These are phyloP conservation scores for Elongisporangium senticosum DNA, from an alignment of 352 stramenopile species.

Conservation along the genomic window DNA sequence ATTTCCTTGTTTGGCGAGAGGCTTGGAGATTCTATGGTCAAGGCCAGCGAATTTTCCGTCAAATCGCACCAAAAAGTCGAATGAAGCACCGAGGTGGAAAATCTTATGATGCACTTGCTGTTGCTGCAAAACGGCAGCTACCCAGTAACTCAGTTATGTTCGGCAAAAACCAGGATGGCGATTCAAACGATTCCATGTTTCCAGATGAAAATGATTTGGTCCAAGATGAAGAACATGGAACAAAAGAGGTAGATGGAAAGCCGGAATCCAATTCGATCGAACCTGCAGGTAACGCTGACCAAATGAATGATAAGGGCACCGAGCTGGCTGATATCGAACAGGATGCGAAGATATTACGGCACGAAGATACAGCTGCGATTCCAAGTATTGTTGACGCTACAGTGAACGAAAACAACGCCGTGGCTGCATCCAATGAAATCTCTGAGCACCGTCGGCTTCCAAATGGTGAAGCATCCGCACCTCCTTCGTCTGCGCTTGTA, in stretches of 20 bases:
- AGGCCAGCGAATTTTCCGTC: conserved; percentile 64
- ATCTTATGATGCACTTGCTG: conserved; percentile 59
- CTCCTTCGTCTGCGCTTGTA: conserved; percentile 11
- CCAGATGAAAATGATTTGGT: conserved; percentile 18
- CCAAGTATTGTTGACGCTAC: neutral
- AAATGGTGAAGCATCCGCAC: neutral
- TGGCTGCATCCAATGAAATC: neutral
- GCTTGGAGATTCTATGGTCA: conserved; percentile 90
- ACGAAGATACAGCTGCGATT: neutral
- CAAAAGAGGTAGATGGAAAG: neutral
- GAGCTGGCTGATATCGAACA: neutral
- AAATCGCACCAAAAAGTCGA: conserved; percentile 61
- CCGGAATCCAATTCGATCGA: neutral
- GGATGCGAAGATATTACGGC: neutral
- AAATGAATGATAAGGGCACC: neutral
- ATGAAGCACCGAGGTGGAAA: conserved; percentile 77
- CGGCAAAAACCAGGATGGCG: conserved; percentile 31
- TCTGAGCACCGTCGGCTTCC: neutral
- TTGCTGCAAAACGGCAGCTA: conserved; percentile 73
- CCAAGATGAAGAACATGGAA: neutral
- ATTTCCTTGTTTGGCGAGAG: conserved; percentile 90
- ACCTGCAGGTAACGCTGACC: neutral
- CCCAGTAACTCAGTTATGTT: conserved; percentile 72
- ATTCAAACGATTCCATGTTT: conserved; percentile 8
- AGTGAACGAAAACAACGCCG: neutral